Base-by-base conservation (phyloP, 306 rosid genomes). In the Cicer cuneatum region DNA sequence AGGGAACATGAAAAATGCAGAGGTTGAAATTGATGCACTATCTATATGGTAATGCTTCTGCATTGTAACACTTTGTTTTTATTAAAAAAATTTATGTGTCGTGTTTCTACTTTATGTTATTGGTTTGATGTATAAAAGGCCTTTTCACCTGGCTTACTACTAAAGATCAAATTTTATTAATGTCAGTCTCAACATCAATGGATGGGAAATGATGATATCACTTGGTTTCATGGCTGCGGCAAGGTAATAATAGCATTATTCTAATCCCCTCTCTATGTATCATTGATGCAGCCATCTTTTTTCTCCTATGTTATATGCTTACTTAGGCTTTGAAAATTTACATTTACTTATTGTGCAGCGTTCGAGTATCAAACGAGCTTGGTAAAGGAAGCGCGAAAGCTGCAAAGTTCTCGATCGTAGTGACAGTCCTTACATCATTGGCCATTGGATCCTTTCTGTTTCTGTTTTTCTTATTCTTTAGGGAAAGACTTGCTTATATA, bases 341-440 rank as follows among this genome's bases (percentile, higher is more conserved):
- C 9, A 7, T 10, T 37, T 53, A 24, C 42, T 38, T 54, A 33
- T 43, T 69, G 57, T 64, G 74, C 57, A 87, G 91, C 7, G 89
- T 87, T 14, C 82, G 91, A 18, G 91, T 87, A n/a, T 54, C 91
- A 6, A 88, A 88, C 54, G 92, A 88, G 71, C 83, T 88, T 14
- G 92, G 92, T 60, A 81, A 57, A 79, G 92, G 92, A 56, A 80
- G 82, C 5, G 80, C 92, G 9, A 83, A 79, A 63, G 88, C 82
- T 29, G 92, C 92, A 11, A 85, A 79, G 62, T 79, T 88, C 75
- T 75, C 92, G 0, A 77, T 85, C 10, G 42, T 33, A n/a, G 89
- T 85, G 35, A n/a, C 83, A 0, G 85, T 85, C 16, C 38, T 83
- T 35, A 73, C 84, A 8, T 88, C 89, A 24, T 19, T 77, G 33